phyloP scores from a whole-genome alignment of 192 early-diverging fungal genomes.

The Helicostylum pulchrum region DNA sequence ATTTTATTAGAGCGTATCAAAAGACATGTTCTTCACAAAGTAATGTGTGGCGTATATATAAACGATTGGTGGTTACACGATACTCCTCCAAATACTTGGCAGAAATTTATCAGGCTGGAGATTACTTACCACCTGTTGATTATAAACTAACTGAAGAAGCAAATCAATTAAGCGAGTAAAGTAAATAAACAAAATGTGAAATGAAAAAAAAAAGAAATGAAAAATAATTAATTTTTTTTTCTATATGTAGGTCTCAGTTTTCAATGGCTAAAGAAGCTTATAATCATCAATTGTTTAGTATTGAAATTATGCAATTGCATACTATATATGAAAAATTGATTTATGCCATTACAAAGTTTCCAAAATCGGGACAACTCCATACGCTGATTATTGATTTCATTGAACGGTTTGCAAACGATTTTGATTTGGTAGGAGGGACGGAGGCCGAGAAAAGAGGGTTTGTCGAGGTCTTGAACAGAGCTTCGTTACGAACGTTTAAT shows the following conservation, averaged over 20 bases:
- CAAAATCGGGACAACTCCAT: slow-evolving; percentile 58
- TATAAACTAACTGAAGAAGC: background rate
- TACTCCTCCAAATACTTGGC: slow-evolving; percentile 46
- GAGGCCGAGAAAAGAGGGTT: slow-evolving; percentile 53
- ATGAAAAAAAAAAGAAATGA: too few species aligned
- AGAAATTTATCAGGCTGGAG: slow-evolving; percentile 28
- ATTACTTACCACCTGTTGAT: slow-evolving; percentile 28
- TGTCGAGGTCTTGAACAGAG: slow-evolving; percentile 59
- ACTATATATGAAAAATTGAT: slow-evolving; percentile 58
- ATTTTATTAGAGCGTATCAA: slow-evolving; percentile 36
- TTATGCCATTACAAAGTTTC: slow-evolving; percentile 52
- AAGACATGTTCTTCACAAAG: slow-evolving; percentile 42
- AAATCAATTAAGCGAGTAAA: slow-evolving; percentile 1
- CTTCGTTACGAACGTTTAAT: slow-evolving; percentile 64
- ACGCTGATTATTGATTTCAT: slow-evolving; percentile 53
- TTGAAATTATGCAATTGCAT: slow-evolving; percentile 51
- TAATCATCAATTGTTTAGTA: slow-evolving; percentile 34
- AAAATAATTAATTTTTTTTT: background rate
- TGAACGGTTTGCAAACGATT: slow-evolving; percentile 59
- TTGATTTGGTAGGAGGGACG: slow-evolving; percentile 49
- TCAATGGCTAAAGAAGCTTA: background rate
- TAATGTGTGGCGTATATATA: slow-evolving; percentile 41
- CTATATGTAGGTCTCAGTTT: background rate
- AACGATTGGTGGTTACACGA: slow-evolving; percentile 50
- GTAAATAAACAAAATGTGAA: background rate